Evolutionary conservation across 163 green algal genomes (phyloP).

Genomic region (Chlamydomonas reinhardtii): DNA sequence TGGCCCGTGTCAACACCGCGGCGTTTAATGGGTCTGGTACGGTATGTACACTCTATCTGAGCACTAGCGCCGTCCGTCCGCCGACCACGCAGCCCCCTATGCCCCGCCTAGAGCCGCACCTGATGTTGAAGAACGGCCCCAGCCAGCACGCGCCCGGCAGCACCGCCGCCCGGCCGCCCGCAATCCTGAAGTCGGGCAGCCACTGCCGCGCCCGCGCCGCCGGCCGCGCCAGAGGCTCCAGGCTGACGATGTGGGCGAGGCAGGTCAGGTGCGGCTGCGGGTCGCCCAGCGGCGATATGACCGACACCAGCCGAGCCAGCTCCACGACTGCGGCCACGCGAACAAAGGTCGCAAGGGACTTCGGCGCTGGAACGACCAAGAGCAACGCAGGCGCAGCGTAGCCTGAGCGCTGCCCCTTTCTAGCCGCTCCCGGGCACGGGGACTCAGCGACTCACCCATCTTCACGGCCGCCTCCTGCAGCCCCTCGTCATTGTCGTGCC

Average conservation of each 20-base stretch:
- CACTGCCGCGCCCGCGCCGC: neutral
- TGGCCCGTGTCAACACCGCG: too few species aligned
- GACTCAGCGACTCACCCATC: slow-evolving; percentile 61
- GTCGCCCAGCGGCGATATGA: slow-evolving; percentile 42
- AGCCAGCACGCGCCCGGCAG: slow-evolving; percentile 73
- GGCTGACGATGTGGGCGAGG: slow-evolving; percentile 9
- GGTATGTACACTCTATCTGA: too few species aligned
- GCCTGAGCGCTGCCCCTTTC: too few species aligned
- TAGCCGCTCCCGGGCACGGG: too few species aligned
- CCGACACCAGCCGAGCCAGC: slow-evolving; percentile 17
- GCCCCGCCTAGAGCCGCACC: slow-evolving; percentile 19
- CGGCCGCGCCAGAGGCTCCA: slow-evolving; percentile 10
- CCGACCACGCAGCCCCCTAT: neutral
- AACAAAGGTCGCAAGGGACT: too few species aligned
- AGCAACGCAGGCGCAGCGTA: too few species aligned
- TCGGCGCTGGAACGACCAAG: too few species aligned
- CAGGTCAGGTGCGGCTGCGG: slow-evolving; percentile 25
- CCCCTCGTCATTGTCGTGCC: slow-evolving; percentile 73
- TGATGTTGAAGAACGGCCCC: slow-evolving; percentile 77
- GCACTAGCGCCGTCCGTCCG: too few species aligned
- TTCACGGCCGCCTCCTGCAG: slow-evolving; percentile 65
- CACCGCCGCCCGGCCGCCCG: slow-evolving; percentile 36
- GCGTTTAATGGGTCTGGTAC: too few species aligned
- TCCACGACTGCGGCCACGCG: slow-evolving; percentile 25
- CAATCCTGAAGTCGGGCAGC: slow-evolving; percentile 28